Base-by-base conservation (phyloP, 2,329 filamentous ascomycete species). In the Ceratocystis cubensis region DNA sequence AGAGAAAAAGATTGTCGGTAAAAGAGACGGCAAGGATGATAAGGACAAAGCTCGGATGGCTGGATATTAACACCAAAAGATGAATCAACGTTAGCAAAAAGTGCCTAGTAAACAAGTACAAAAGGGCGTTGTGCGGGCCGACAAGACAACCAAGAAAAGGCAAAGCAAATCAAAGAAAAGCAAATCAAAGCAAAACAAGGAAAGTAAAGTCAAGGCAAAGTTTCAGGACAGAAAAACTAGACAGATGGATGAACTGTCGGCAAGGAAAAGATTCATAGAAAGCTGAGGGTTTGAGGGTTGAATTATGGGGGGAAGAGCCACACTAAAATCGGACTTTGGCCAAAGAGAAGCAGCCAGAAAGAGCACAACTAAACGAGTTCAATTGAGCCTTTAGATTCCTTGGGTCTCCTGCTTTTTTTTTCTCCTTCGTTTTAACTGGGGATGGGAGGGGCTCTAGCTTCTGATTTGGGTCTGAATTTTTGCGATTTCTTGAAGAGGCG, bases 41-140 rank as follows among this genome's bases (percentile, higher is more conserved):
- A 63, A 48, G 61, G 44, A 63, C 61, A 63, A 33, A 63, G 61
- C 61, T 50, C 44, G 25, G 46, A 63, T 63, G 61, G 61, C 46
- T 50, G 44, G 41, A 63, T 48, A 46, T 63, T 48, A 15, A 50
- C 41, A 63, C 44, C 46, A 63, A 48, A 17, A 63, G 28, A 33
- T 48, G 44, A 63, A 48, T 25, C 28, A 63, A 28, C 20, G 61
- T 63, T 48, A 63, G 61, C 46, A 28, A 63, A 45, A 63, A 50
- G 25, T 33, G 28, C 28, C 56, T 7, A 17, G 56, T n/a, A 33
- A 59, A 33, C 33, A 59, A 25, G 20, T 25, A n/a, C 28, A 37
- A 59, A 33, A 33, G 15, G 56, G 3, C 8, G 22, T 37, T 59
- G n/a, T 8, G n/a, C 28, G 5, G 28, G 56, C 33, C 15, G 56